Evolutionary conservation across 2,329 filamentous ascomycete species (phyloP), one percentile per base, ranked within the genome.

Genomic region (Apiospora arundinis): DNA sequence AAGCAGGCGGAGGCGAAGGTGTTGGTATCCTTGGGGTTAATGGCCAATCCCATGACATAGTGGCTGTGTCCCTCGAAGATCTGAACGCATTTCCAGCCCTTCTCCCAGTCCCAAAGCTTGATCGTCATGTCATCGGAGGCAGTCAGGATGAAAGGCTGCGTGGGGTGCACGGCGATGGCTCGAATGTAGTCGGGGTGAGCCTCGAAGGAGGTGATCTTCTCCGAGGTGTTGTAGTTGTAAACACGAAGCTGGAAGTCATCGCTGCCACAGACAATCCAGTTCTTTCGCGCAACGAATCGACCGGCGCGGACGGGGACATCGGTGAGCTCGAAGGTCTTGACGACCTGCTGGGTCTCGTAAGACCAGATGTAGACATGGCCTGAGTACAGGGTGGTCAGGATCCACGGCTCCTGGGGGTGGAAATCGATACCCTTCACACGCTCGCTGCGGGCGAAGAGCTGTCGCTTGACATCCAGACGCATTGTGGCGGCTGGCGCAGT

Each of bases 311-410:
- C 95, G 75, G 96, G 96, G 68, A 99, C 96, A 88, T 99, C 96
- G 81, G 95, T 98, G 76, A 98, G 91, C 86, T 99, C 96, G 83
- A 99, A 99, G 5, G 95, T 98, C 88, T 98, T 98, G 85, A 99
- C 94, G 74, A 98, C 95, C 74, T 95, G 93, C 82, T 97, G 95
- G 69, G 95, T 97, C 85, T 97, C 95, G 84, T 97, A 97, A 45
- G 95, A 98, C 95, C 96, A 98, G 81, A 99, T 98, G 86, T 98
- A 97, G 81, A 97, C 96, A 87, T 98, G 95, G 83, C 96, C 94
- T 95, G 94, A 97, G 85, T 99, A 99, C 75, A 99, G 87, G 32
- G 96, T 98, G 44, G 95, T 98, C 80, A 98, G 89, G 76, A 95
- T 93, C 94, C 95, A 98, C 90, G 95, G 95, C 86, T 98, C 95